Conservation (phyloP, 352 stramenopile genomes). For the Globisporangium canariense region DNA sequence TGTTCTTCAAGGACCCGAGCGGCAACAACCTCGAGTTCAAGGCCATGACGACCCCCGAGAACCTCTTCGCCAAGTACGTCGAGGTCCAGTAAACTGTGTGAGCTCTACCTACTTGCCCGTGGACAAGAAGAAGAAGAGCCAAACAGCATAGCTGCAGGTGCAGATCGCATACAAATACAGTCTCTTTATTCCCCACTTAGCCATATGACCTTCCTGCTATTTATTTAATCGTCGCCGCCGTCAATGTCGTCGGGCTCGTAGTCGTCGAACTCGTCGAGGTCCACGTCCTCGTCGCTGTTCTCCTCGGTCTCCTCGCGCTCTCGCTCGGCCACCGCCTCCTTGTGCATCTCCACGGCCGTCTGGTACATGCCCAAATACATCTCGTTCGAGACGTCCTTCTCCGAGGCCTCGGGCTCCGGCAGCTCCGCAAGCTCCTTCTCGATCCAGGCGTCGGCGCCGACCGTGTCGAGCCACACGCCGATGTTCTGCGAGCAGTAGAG, state of each 20-base stretch:
- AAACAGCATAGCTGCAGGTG: not conserved
- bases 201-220: not conserved
- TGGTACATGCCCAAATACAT: slow-evolving; percentile 89
- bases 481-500: slow-evolving; percentile 77
- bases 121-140: not conserved
- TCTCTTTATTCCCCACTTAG: not conserved
- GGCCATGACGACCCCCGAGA: slow-evolving; percentile 95
- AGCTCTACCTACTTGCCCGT: not conserved
- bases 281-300: slow-evolving; percentile 32
- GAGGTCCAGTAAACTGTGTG: slow-evolving; percentile 41
- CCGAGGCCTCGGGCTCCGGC: slow-evolving; percentile 38
- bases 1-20: slow-evolving; percentile 99
- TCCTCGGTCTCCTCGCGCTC: slow-evolving; percentile 33
- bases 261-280: slow-evolving; percentile 44
- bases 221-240: slow-evolving; percentile 38
- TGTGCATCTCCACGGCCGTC: slow-evolving; percentile 85
- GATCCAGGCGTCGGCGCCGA: slow-evolving; percentile 78
- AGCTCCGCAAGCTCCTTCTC: slow-evolving; percentile 74
- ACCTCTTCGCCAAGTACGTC: slow-evolving; percentile 98
- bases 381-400: slow-evolving; percentile 56
- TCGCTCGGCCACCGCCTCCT: slow-evolving; percentile 46
- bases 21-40: slow-evolving; percentile 99
- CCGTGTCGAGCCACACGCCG: slow-evolving; percentile 81
- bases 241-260: slow-evolving; percentile 53
- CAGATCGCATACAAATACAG: slow-evolving; percentile 13